phyloP scores from a whole-genome alignment of 108 stramenopile genomes.

The Pseudonitzschia pungens region DNA sequence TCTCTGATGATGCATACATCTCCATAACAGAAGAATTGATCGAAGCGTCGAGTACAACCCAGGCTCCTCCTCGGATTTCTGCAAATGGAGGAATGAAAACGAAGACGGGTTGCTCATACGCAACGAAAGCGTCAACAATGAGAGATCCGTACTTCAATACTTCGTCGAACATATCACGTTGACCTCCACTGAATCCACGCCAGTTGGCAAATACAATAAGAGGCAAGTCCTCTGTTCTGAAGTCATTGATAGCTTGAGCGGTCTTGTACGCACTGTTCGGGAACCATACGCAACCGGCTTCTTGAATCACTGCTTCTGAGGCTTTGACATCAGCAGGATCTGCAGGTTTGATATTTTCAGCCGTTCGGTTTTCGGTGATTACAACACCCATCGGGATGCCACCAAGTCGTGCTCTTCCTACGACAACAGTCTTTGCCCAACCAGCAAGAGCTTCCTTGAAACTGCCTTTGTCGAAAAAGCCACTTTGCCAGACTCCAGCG shows the following conservation, averaged over 20 bases:
- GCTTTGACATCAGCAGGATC: conserved; percentile 97
- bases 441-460: conserved; percentile 96
- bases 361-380: conserved; percentile 94
- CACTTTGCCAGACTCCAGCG: conserved; percentile 80
- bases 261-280: conserved; percentile 99
- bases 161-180: conserved; percentile 99
- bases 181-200: conserved; percentile 99
- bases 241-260: conserved; percentile 98
- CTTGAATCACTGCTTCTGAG: conserved; percentile 87
- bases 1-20: conserved; percentile 91
- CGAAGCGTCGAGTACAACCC: conserved; percentile 99
- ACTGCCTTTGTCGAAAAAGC: conserved; percentile 97
- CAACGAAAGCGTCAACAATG: conserved; percentile 98
- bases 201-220: conserved; percentile 99
- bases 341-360: conserved; percentile 93
- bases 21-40: conserved; percentile 98
- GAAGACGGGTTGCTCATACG: conserved; percentile 97
- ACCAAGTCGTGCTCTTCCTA: conserved; percentile 95
- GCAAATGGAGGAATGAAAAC: conserved; percentile 99
- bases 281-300: conserved; percentile 99
- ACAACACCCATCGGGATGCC: conserved; percentile 98
- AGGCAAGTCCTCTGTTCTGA: conserved; percentile 96
- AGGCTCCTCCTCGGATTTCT: conserved; percentile 98
- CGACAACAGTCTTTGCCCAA: conserved; percentile 98
- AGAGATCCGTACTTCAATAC: conserved; percentile 98